Evolutionary conservation across 2,329 filamentous ascomycete genomes (phyloP).

Genomic region (Paecilomyces dactylethromorphus): DNA sequence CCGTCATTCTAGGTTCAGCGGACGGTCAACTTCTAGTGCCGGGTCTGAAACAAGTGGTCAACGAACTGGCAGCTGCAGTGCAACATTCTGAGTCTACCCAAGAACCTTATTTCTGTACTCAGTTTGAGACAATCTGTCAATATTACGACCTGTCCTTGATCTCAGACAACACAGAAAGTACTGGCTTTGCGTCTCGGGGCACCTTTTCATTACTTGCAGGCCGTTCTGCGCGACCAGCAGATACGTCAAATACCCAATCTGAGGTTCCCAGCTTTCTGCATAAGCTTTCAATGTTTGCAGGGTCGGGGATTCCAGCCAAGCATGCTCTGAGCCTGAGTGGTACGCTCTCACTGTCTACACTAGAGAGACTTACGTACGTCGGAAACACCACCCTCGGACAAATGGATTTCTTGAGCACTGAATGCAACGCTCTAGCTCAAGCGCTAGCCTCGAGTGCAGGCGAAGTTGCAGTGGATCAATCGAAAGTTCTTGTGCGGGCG

Average conservation of each 20-base stretch:
- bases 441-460: slow-evolving; percentile 47
- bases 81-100: slow-evolving; percentile 20
- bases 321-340: slow-evolving; percentile 42
- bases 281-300: slow-evolving; percentile 29
- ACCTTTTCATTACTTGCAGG: slow-evolving; percentile 31
- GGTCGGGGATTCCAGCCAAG: slow-evolving; percentile 19
- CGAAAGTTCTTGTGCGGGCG: slow-evolving; percentile 43
- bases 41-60: slow-evolving; percentile 31
- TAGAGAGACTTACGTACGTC: slow-evolving; percentile 50
- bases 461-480: slow-evolving; percentile 46
- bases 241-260: slow-evolving; percentile 25
- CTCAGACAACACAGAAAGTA: background rate
- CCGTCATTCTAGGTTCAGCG: slow-evolving; percentile 28
- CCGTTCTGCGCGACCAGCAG: slow-evolving; percentile 25
- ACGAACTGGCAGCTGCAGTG: slow-evolving; percentile 25
- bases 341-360: slow-evolving; percentile 45
- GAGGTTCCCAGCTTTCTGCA: slow-evolving; percentile 29
- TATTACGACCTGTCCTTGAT: slow-evolving; percentile 30
- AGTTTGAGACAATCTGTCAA: slow-evolving; percentile 43
- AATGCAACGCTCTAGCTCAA: slow-evolving; percentile 56
- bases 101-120: slow-evolving; percentile 37
- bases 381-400: slow-evolving; percentile 52
- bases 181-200: slow-evolving; percentile 15
- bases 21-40: slow-evolving; percentile 29
- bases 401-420: slow-evolving; percentile 57